Evolutionary conservation across 2,329 filamentous ascomycete species (phyloP).

Genomic region (Beauveria australis): DNA sequence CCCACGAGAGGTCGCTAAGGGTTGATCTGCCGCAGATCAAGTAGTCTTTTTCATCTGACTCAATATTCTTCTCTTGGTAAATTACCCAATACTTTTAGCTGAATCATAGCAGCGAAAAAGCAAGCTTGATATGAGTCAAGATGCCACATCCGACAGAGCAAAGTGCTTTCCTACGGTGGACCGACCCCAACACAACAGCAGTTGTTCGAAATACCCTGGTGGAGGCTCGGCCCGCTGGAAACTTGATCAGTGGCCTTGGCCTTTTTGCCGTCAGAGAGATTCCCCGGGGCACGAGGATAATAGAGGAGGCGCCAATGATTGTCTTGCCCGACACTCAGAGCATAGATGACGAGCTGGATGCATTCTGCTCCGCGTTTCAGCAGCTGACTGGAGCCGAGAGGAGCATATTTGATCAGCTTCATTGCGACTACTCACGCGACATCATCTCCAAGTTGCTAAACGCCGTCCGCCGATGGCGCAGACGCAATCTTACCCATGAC

Average conservation of each 20-base stretch:
- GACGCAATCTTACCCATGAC: rapidly evolving
- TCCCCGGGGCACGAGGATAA: not conserved
- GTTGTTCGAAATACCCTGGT: not conserved
- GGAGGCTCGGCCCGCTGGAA: not conserved
- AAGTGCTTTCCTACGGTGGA: not conserved
- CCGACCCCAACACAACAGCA: too few species aligned
- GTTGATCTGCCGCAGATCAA: too few species aligned
- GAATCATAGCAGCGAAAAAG: too few species aligned
- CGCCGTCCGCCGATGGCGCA: not conserved
- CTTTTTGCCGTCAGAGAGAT: not conserved
- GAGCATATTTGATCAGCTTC: not conserved
- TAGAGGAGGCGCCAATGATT: not conserved
- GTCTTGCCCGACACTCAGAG: not conserved
- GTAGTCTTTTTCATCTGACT: too few species aligned
- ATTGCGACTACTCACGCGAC: too few species aligned
- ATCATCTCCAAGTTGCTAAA: not conserved
- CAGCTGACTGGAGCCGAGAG: not conserved
- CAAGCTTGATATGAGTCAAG: not conserved
- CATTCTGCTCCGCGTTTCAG: not conserved
- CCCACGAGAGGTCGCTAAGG: too few species aligned
- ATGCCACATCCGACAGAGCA: not conserved
- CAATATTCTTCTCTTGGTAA: too few species aligned
- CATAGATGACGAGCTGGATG: too few species aligned
- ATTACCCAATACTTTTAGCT: too few species aligned
- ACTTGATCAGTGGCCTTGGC: not conserved